phyloP scores from a whole-genome alignment of 495 filamentous ascomycete species.

The Clavariopsis aquatica region DNA sequence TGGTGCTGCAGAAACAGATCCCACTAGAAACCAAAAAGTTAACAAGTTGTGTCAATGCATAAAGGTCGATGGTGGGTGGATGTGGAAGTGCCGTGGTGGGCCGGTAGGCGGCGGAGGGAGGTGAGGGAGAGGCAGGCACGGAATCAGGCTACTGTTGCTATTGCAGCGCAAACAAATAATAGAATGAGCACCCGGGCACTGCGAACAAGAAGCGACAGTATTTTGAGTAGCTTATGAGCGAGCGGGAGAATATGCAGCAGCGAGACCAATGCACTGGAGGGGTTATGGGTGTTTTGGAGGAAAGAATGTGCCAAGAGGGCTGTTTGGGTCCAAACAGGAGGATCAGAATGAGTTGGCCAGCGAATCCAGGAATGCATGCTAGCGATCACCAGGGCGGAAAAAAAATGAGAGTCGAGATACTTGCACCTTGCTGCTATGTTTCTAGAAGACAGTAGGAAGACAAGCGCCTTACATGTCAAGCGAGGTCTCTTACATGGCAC shows the following conservation, averaged over 20 bases:
- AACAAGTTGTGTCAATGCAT: slow-evolving; percentile 30
- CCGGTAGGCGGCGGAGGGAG: not conserved
- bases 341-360: slow-evolving; percentile 16
- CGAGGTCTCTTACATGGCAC: too few species aligned
- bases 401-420: not conserved
- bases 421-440: not conserved
- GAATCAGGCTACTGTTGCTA: not conserved
- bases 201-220: slow-evolving; percentile 1
- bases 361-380: slow-evolving; percentile 8
- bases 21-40: slow-evolving; percentile 19
- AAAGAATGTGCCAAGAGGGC: slow-evolving; percentile 16
- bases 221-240: not conserved
- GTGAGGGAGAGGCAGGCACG: not conserved
- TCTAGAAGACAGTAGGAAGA: not conserved
- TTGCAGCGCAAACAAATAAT: not conserved
- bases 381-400: not conserved
- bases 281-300: slow-evolving; percentile 3
- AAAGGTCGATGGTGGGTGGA: slow-evolving; percentile 15
- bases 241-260: not conserved
- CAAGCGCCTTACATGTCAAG: not conserved
- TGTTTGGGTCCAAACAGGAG: not conserved
- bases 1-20: not conserved
- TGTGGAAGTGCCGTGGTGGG: not conserved
- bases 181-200: not conserved
- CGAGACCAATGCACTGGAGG: not conserved